These are phyloP conservation scores for Aspergillus alliaceus DNA, from an alignment of 2,329 filamentous ascomycete genomes.

Conservation along the genomic window DNA sequence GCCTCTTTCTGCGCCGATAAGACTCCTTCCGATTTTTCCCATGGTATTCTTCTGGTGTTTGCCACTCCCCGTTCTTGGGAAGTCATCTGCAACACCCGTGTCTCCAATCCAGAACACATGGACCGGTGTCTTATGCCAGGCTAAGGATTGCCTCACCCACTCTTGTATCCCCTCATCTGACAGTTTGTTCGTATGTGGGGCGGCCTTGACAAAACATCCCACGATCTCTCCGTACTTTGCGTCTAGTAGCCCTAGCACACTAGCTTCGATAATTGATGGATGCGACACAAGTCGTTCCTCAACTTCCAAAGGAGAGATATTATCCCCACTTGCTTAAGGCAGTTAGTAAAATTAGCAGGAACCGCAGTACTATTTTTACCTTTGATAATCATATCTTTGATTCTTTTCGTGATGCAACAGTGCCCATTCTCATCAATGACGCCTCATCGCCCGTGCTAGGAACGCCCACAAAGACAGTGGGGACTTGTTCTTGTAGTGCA, in stretches of 20 bases:
- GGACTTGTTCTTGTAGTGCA: slow-evolving; percentile 60
- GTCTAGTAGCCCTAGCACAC: slow-evolving; percentile 62
- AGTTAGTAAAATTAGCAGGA: no score
- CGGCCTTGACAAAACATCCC: slow-evolving; percentile 54
- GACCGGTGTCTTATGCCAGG: slow-evolving; percentile 64
- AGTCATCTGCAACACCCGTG: slow-evolving; percentile 49
- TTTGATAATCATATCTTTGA: slow-evolving; percentile 74
- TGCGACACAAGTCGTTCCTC: slow-evolving; percentile 66
- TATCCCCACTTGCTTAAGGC: slow-evolving; percentile 60
- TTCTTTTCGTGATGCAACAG: slow-evolving; percentile 68
- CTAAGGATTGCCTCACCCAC: slow-evolving; percentile 60
- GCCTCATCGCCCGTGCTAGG: slow-evolving; percentile 63
- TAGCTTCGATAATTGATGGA: slow-evolving; percentile 56
- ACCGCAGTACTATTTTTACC: no score
- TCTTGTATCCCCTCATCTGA: slow-evolving; percentile 53
- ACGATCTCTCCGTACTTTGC: slow-evolving; percentile 51
- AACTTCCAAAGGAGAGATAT: slow-evolving; percentile 68
- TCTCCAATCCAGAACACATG: slow-evolving; percentile 72
- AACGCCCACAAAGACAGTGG: slow-evolving; percentile 71
- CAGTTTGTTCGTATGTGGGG: slow-evolving; percentile 31
- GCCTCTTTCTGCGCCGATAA: background rate
- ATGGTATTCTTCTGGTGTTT: slow-evolving; percentile 63
- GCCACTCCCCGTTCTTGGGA: slow-evolving; percentile 65
- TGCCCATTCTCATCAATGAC: slow-evolving; percentile 56
- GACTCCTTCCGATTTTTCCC: slow-evolving; percentile 41